A percentile compares a stretch with the other conserved stretches of the same genome.
Conservation (phyloP, 2,329 filamentous ascomycete genomes). For the Sodiomyces alkalinus region DNA sequence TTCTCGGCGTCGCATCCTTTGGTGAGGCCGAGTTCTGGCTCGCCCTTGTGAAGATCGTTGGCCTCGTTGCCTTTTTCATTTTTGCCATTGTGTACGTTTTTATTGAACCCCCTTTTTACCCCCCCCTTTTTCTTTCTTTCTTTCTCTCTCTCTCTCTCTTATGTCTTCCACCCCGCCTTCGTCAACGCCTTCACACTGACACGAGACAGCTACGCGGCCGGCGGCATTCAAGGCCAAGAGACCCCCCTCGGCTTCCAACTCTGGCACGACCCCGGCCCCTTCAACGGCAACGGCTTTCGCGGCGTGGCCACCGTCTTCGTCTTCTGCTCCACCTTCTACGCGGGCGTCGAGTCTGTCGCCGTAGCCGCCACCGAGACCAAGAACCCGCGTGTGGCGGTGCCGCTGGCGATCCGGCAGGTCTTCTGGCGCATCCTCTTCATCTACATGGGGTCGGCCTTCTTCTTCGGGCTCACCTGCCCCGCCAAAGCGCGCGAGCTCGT, state of each 20-base stretch:
- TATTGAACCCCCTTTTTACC: too few relatives aligned
- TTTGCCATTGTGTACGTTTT: conserved; percentile 51
- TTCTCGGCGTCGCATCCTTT: conserved; percentile 59
- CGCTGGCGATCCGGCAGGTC: conserved; percentile 42
- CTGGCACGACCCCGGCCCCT: conserved; percentile 57
- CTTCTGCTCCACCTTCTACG: conserved; percentile 56
- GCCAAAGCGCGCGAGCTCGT: conserved; percentile 50
- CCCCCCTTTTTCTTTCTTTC: conserved; percentile 1
- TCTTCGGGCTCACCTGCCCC: conserved; percentile 61
- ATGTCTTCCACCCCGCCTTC: not conserved
- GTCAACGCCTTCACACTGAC: not conserved
- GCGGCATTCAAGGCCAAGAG: conserved; percentile 42
- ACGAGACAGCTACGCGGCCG: conserved; percentile 29
- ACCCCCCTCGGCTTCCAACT: conserved; percentile 53
- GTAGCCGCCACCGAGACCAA: conserved; percentile 48
- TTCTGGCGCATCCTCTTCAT: conserved; percentile 48
- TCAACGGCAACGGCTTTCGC: conserved; percentile 48
- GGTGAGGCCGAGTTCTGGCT: conserved; percentile 74
- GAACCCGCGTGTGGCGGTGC: conserved; percentile 40
- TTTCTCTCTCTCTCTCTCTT: not conserved
- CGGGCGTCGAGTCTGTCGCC: conserved; percentile 48
- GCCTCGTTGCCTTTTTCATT: conserved; percentile 56
- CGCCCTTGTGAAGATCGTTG: conserved; percentile 54
- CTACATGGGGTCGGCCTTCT: conserved; percentile 57
- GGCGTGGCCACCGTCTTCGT: conserved; percentile 52